A percentile compares a stretch with the other conserved stretches of the same genome.
phyloP scores from a whole-genome alignment of 2,329 filamentous ascomycete species.

The Penicillium sp. region DNA sequence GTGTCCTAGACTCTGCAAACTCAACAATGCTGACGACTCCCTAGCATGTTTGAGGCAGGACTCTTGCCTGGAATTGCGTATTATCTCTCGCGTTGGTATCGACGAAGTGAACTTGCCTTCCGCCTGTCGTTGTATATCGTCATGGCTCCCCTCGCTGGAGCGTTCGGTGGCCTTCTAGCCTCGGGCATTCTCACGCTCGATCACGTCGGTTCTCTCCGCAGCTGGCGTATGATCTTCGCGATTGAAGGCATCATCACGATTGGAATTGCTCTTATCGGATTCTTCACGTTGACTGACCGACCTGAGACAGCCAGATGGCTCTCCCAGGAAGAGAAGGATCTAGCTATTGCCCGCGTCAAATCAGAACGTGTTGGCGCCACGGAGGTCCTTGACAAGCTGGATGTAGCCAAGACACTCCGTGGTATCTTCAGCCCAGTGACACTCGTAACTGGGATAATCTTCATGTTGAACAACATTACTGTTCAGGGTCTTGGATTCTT shows the following conservation, averaged over 20 bases:
- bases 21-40: neutral
- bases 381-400: slow-evolving; percentile 62
- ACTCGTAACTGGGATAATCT: slow-evolving; percentile 56
- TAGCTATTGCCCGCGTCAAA: slow-evolving; percentile 66
- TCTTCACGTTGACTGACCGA: slow-evolving; percentile 65
- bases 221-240: slow-evolving; percentile 69
- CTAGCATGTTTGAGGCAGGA: slow-evolving; percentile 64
- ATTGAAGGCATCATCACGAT: slow-evolving; percentile 68
- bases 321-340: slow-evolving; percentile 61
- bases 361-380: slow-evolving; percentile 64
- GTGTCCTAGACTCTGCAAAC: neutral
- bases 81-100: slow-evolving; percentile 70
- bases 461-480: slow-evolving; percentile 66
- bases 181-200: slow-evolving; percentile 62
- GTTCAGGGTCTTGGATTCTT: slow-evolving; percentile 71
- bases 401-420: slow-evolving; percentile 56
- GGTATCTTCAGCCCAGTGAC: slow-evolving; percentile 66
- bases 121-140: slow-evolving; percentile 67
- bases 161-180: slow-evolving; percentile 67
- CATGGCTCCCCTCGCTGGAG: slow-evolving; percentile 67
- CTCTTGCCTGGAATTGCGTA: slow-evolving; percentile 73
- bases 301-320: slow-evolving; percentile 68
- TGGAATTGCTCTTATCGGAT: slow-evolving; percentile 58
- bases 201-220: slow-evolving; percentile 54
- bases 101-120: slow-evolving; percentile 66